Evolutionary conservation across 2,329 filamentous ascomycete species (phyloP), one percentile per base, ranked within the genome.

Genomic region (Sporothrix dimorphospora): DNA sequence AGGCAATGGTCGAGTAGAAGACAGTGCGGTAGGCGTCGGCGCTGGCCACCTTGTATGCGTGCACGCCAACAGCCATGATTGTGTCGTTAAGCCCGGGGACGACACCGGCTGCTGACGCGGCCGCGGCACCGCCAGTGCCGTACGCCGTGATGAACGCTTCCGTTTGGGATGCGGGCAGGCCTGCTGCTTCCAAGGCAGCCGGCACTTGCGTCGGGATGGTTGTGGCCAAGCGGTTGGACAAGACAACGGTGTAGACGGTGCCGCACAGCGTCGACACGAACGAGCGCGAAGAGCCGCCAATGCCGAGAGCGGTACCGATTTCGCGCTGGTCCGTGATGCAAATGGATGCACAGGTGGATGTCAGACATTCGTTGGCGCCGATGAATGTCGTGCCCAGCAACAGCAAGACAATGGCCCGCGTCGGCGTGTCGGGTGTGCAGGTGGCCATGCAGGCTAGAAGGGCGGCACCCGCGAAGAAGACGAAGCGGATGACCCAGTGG

Each of bases 281-380:
- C 72, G 79, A 80, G 6, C 81, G 78, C 68, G 82, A 80, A 11
- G 78, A 80, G 8, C 80, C 80, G 4, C 79, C 79, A 19, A 81
- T 73, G n/a, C 80, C 81, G 24, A 77, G 76, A 1, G 79, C 78
- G n/a, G 77, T 79, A 7, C 80, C 80, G 21, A 82, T 76, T 65
- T 80, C 78, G 19, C 71, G 74, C 76, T 82, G 80, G 51, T 81
- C 78, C 57, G 78, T 78, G 19, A 78, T 79, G 1, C 77, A 76
- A 4, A 81, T 76, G 1, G 79, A 81, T 19, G 79, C 78, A 45
- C 80, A 78, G 12, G 78, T 78, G 71, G 82, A 79, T 42, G 78
- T 77, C n/a, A 80, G 74, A 14, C 77, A 78, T 72, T 82, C 81
- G 49, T 77, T 76, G 78, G 79, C 81, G 42, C 81, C 80, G 71